These are phyloP conservation scores for Vigna trinervia DNA, from an alignment of 306 rosid genomes.

Conservation along the genomic window DNA sequence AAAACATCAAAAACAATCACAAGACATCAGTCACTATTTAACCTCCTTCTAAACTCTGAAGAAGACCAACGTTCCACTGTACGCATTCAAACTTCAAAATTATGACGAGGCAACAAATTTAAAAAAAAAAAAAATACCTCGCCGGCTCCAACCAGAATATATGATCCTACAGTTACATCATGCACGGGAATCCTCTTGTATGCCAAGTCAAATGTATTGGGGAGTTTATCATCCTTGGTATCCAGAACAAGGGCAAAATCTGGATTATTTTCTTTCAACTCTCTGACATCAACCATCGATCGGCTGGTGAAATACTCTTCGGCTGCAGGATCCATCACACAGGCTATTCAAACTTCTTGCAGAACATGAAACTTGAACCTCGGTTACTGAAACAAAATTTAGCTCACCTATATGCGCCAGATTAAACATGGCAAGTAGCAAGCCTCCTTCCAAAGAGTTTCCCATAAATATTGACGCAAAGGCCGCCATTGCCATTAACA, in stretches of 20 bases:
- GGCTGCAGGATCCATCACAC: slow-evolving; percentile 64
- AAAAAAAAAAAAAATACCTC: slow-evolving; percentile 63
- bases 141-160: slow-evolving; percentile 88
- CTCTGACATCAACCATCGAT: slow-evolving; percentile 89
- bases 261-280: slow-evolving; percentile 91
- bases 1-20: slow-evolving; percentile 27
- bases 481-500: slow-evolving; percentile 95
- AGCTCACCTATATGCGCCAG: slow-evolving; percentile 91
- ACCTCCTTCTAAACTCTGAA: slow-evolving; percentile 30
- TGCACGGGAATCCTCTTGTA: slow-evolving; percentile 93
- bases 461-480: slow-evolving; percentile 94
- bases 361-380: background rate
- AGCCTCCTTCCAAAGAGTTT: slow-evolving; percentile 93
- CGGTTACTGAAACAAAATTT: background rate
- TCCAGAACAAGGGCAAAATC: slow-evolving; percentile 92
- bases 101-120: slow-evolving; percentile 22
- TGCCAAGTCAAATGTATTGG: slow-evolving; percentile 79
- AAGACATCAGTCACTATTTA: slow-evolving; percentile 18
- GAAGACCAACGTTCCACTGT: background rate
- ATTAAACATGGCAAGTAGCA: slow-evolving; percentile 96
- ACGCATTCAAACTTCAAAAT: slow-evolving; percentile 36
- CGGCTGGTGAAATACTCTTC: slow-evolving; percentile 95
- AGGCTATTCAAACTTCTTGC: slow-evolving; percentile 37
- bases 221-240: slow-evolving; percentile 69
- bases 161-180: slow-evolving; percentile 76